Percentiles rank a stretch among this genome's conserved stretches.
These are phyloP conservation scores for Ophiostoma piceae DNA, from an alignment of 2,329 filamentous ascomycete species.

Conservation along the genomic window DNA sequence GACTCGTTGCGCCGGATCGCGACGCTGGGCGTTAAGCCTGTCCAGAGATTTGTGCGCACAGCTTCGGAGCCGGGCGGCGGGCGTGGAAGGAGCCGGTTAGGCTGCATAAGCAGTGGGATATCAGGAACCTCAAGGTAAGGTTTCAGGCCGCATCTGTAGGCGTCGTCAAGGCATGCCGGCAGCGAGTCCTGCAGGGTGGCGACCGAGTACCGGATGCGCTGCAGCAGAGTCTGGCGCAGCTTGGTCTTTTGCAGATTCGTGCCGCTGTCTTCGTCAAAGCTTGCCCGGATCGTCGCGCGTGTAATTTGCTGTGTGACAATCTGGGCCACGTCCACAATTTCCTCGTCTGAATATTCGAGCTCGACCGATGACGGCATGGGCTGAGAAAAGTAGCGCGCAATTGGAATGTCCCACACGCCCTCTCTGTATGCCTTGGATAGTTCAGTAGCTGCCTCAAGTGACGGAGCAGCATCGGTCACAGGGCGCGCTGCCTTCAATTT, in stretches of 20 bases:
- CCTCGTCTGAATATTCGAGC: slow-evolving; percentile 48
- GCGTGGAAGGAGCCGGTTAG: slow-evolving; percentile 45
- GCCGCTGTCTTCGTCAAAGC: slow-evolving; percentile 38
- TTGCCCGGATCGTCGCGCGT: slow-evolving; percentile 23
- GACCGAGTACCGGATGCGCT: slow-evolving; percentile 44
- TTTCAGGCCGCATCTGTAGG: slow-evolving; percentile 41
- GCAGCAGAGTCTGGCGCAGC: slow-evolving; percentile 41
- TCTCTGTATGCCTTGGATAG: slow-evolving; percentile 46
- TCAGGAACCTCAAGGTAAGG: slow-evolving; percentile 54
- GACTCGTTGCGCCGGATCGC: slow-evolving; percentile 66
- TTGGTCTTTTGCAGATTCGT: slow-evolving; percentile 27
- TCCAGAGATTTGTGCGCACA: slow-evolving; percentile 49
- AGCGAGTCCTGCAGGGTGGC: slow-evolving; percentile 44
- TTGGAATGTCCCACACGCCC: slow-evolving; percentile 45
- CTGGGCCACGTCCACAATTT: slow-evolving; percentile 62
- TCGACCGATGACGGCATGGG: slow-evolving; percentile 50
- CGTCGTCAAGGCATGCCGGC: slow-evolving; percentile 42
- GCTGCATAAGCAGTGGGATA: slow-evolving; percentile 49
- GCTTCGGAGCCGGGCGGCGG: slow-evolving; percentile 43
- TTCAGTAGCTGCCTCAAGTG: slow-evolving; percentile 46
- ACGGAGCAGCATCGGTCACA: slow-evolving; percentile 31
- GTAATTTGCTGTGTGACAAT: slow-evolving; percentile 66
- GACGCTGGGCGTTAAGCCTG: slow-evolving; percentile 63
- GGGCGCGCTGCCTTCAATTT: slow-evolving; percentile 44
- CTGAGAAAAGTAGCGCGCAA: slow-evolving; percentile 54